Percentiles rank a stretch among this genome's conserved stretches.
phyloP scores from a whole-genome alignment of 2,329 filamentous ascomycete species.

The Talaromyces sp. region DNA sequence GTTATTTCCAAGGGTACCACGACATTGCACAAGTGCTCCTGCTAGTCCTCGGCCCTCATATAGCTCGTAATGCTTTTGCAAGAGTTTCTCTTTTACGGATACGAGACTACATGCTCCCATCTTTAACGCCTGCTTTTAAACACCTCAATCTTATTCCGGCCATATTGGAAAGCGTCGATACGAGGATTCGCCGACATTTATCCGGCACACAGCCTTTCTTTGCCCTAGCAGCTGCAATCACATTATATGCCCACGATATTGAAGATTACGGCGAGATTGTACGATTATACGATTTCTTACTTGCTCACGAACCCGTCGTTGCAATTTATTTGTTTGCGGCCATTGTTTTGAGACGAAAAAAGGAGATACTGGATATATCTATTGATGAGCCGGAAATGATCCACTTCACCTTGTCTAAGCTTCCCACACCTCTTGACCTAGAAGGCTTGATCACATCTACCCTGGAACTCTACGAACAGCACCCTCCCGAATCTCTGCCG shows the following conservation, averaged over 20 bases:
- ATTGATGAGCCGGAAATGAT: constrained; percentile 86
- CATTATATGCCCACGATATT: constrained; percentile 95
- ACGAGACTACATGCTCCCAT: constrained; percentile 95
- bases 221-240: constrained; percentile 85
- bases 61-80: constrained; percentile 60
- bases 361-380: constrained; percentile 80
- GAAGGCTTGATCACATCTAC: constrained; percentile 69
- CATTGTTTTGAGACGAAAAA: constrained; percentile 73
- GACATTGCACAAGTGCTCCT: constrained; percentile 96
- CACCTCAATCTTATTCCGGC: constrained; percentile 85
- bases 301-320: constrained; percentile 82
- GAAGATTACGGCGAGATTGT: constrained; percentile 84
- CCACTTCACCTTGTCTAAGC: constrained; percentile 78
- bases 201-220: constrained; percentile 79
- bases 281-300: constrained; percentile 83
- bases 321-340: constrained; percentile 88
- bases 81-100: constrained; percentile 87
- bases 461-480: constrained; percentile 54
- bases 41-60: constrained; percentile 65
- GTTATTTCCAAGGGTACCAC: constrained; percentile 98
- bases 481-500: constrained; percentile 68
- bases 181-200: constrained; percentile 68
- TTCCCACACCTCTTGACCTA: constrained; percentile 74
- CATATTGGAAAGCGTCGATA: constrained; percentile 69
- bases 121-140: constrained; percentile 69